phyloP scores from a whole-genome alignment of 371 early-diverging fungal species.

The Mucor indicus region DNA sequence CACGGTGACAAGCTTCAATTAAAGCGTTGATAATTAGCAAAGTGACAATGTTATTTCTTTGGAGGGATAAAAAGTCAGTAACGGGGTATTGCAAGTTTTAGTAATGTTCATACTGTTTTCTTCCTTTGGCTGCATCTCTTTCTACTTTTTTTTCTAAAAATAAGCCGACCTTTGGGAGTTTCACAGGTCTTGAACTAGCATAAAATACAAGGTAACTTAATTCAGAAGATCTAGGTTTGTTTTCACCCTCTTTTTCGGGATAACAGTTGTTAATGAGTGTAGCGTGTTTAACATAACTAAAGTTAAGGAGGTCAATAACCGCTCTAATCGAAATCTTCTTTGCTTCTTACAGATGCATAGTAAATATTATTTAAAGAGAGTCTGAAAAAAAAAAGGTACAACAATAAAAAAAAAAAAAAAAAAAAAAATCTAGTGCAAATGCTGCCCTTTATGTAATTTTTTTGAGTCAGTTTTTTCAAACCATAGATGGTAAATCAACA shows the following conservation, averaged over 20 bases:
- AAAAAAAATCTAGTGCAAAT: background rate
- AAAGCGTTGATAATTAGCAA: constrained; percentile 75
- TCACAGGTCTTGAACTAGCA: constrained; percentile 85
- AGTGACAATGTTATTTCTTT: constrained; percentile 47
- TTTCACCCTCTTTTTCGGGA: constrained; percentile 78
- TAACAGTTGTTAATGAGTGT: constrained; percentile 90
- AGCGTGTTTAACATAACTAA: constrained; percentile 83
- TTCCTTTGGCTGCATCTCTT: constrained; percentile 63
- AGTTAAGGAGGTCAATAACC: background rate
- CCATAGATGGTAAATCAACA: background rate
- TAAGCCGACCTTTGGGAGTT: constrained; percentile 87
- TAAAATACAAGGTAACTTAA: constrained; percentile 90
- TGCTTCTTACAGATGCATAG: constrained; percentile 41
- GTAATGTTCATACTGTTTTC: constrained; percentile 54
- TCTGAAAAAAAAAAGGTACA: constrained; percentile 1
- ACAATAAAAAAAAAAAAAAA: constrained; percentile 10
- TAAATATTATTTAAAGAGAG: constrained; percentile 7
- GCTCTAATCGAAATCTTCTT: too few species aligned
- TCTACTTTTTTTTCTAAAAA: constrained; percentile 78
- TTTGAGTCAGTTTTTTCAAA: constrained; percentile 4
- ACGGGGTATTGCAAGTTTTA: too few species aligned
- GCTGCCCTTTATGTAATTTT: background rate
- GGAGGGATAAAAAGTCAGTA: too few species aligned
- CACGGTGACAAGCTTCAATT: constrained; percentile 68
- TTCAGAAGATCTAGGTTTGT: constrained; percentile 78